Base-by-base conservation (phyloP, 1,284 basidiomycete species). In the Hypsizygus ulmarius region DNA sequence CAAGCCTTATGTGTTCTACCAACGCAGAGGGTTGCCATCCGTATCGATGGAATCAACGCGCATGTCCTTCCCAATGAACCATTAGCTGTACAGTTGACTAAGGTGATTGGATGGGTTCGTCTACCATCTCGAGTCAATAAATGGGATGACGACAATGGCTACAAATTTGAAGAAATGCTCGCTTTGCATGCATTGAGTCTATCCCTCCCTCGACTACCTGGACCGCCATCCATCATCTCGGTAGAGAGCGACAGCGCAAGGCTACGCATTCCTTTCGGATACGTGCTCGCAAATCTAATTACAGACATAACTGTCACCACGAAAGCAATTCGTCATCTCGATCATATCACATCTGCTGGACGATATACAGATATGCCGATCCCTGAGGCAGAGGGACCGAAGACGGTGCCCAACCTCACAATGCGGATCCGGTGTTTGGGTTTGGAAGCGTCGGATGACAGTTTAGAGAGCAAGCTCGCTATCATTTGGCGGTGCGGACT, bases 371-470 rank as follows among this genome's bases (percentile, higher is more conserved):
- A 73, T 30, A 73, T 79, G 41, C 72, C 76, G 9, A 62, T 64
- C 3, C 92, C 93, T 0, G 71, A 71, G 30, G 71, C 82, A 0
- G 91, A 94, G 64, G 73, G 68, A 1, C 80, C 91, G 0, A 95
- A 93, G 65, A 56, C 63, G 0, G 66, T 93, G 2, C 93, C 93
- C 0, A 72, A 74, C 38, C 60, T 97, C 35, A 69, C 70, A 2
- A 63, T 97, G 44, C 74, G 69, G 28, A 69, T 95, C 34, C 73
- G 79, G 18, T 73, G 72, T 39, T 55, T 92, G 36, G 79, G 78
- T 58, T 64, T 93, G 4, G 94, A 98, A 65, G 87, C 85, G n/a
- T 81, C 84, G 18, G 96, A 99, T 63, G 90, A 96, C 61, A 81
- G 86, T 0, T 81, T 97, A 47, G 96, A 99, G 67, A 81, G 82